Percentiles rank a stretch among this genome's conserved stretches.
Conservation (phyloP, 2,329 filamentous ascomycete species). For the Pseudopithomyces chartarum region DNA sequence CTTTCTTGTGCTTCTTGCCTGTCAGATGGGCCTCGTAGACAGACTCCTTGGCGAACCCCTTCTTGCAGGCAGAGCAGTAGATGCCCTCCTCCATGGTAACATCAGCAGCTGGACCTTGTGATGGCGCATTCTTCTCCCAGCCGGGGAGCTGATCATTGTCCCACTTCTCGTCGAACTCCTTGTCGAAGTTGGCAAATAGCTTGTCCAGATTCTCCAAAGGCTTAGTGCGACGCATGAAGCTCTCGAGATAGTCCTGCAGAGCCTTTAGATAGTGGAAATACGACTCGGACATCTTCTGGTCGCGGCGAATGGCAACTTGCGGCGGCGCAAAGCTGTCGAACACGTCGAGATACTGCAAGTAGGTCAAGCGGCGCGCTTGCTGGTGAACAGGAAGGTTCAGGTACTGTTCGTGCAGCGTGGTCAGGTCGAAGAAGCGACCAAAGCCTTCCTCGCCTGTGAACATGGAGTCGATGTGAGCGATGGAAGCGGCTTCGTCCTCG, state of each 20-base stretch:
- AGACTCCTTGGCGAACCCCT: conserved; percentile 93
- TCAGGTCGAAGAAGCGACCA: conserved; percentile 90
- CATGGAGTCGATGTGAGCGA: conserved; percentile 80
- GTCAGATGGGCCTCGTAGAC: conserved; percentile 88
- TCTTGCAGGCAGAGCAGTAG: conserved; percentile 92
- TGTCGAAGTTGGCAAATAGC: conserved; percentile 75
- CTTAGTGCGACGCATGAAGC: conserved; percentile 81
- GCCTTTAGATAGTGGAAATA: conserved; percentile 90
- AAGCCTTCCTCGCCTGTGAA: conserved; percentile 96
- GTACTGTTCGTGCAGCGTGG: conserved; percentile 81
- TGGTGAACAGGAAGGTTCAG: conserved; percentile 88
- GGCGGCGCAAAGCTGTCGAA: conserved; percentile 87
- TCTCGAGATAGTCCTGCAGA: conserved; percentile 81
- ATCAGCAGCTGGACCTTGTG: conserved; percentile 51
- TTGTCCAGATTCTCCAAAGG: conserved; percentile 86
- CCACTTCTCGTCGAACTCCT: conserved; percentile 86
- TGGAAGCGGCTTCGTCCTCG: conserved; percentile 64
- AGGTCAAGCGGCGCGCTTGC: conserved; percentile 67
- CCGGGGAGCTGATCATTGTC: conserved; percentile 76
- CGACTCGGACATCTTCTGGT: conserved; percentile 86
- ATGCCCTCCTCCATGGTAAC: conserved; percentile 67
- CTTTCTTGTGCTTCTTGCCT: conserved; percentile 91
- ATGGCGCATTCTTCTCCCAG: conserved; percentile 65
- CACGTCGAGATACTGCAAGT: conserved; percentile 88
- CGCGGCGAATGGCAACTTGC: conserved; percentile 73